phyloP scores from a whole-genome alignment of 1,284 basidiomycete genomes.

The Cutaneotrichosporon sp. region DNA sequence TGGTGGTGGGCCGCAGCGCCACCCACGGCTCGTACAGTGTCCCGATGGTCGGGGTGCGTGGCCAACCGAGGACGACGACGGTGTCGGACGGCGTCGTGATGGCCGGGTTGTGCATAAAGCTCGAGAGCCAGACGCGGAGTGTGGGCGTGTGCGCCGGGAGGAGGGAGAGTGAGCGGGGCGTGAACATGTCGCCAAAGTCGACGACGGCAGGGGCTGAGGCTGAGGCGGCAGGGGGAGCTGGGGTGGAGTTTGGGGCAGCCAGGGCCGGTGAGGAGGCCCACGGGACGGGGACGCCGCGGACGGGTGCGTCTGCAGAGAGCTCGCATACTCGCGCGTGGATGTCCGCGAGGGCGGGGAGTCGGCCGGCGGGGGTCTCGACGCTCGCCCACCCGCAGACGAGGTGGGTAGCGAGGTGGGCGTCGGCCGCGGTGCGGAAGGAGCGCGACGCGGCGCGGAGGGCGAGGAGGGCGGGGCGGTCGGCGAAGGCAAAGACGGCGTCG shows the following conservation, averaged over 20 bases:
- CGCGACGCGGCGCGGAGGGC: constrained; percentile 8
- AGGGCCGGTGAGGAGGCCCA: background rate
- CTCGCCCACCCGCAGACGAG: constrained; percentile 6
- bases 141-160: background rate
- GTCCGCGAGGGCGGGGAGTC: background rate
- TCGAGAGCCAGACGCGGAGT: constrained; percentile 5
- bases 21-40: constrained; percentile 3
- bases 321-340: background rate
- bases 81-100: constrained; percentile 1
- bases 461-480: background rate
- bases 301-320: background rate
- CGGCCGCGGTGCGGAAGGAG: constrained; percentile 4
- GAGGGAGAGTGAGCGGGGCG: constrained; percentile 2
- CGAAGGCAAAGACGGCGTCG: constrained; percentile 3
- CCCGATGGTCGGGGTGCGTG: background rate
- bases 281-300: background rate
- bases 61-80: constrained; percentile 5
- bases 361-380: background rate
- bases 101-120: constrained; percentile 5
- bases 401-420: constrained; percentile 5
- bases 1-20: background rate
- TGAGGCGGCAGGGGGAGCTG: background rate
- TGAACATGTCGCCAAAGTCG: constrained; percentile 9
- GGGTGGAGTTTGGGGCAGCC: background rate
- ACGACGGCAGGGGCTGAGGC: background rate